Evolutionary conservation across 2,329 filamentous ascomycete genomes (phyloP).

Genomic region (Lecanicillium sp.): DNA sequence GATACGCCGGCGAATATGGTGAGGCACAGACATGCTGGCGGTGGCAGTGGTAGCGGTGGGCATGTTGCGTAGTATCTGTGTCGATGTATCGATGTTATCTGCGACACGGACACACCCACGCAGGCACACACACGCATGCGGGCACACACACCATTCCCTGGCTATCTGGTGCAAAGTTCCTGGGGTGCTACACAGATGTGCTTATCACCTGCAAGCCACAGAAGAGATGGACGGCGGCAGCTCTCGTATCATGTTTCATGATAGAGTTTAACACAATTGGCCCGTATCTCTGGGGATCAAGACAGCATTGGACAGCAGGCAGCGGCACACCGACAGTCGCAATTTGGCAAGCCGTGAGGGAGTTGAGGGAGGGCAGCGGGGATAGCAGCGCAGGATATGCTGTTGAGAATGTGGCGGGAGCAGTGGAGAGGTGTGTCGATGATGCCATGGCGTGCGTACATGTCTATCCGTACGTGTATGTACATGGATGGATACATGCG

Average conservation of each 20-base stretch:
- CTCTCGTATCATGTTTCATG: neutral
- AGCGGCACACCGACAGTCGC: neutral
- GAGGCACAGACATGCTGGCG: neutral
- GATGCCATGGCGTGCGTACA: too few relatives aligned
- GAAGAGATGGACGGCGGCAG: neutral
- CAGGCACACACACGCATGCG: neutral
- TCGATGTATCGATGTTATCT: too few relatives aligned
- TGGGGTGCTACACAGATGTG: neutral
- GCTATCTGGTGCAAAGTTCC: too few relatives aligned
- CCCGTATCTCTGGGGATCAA: neutral
- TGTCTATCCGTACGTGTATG: too few relatives aligned
- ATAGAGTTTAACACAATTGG: neutral
- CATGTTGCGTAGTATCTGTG: too few relatives aligned
- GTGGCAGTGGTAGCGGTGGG: neutral
- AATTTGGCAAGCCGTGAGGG: too few relatives aligned
- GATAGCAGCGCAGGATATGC: too few relatives aligned
- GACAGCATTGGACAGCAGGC: neutral
- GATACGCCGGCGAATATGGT: too few relatives aligned
- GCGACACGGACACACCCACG: neutral
- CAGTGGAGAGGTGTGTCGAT: too few relatives aligned
- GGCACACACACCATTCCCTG: neutral
- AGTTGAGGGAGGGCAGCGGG: too few relatives aligned
- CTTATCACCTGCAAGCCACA: conserved; percentile 10
- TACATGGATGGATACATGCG: too few relatives aligned
- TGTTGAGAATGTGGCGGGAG: too few relatives aligned